phyloP scores from a whole-genome alignment of 305 asterid genomes.

The Fraxinus paxiana region DNA sequence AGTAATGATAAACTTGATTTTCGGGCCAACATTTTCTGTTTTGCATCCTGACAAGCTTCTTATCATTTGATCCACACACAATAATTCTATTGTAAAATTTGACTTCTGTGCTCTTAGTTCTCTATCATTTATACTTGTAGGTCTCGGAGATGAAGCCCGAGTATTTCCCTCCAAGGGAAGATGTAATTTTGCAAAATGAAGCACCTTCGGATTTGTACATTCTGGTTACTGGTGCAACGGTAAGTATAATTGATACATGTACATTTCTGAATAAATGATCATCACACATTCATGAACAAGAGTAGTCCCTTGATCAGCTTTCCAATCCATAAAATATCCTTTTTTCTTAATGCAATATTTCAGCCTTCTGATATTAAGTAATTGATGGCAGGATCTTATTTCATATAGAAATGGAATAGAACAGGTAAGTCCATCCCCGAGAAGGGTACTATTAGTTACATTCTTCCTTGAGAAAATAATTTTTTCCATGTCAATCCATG shows the following conservation, averaged over 20 bases:
- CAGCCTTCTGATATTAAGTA: conserved; percentile 20
- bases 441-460: background rate
- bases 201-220: conserved; percentile 80
- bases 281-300: background rate
- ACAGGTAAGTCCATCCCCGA: conserved; percentile 30
- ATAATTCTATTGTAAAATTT: background rate
- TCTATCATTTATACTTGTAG: conserved; percentile 22
- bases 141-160: conserved; percentile 85
- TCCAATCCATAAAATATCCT: background rate
- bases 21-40: background rate
- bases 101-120: background rate
- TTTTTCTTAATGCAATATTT: background rate
- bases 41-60: background rate
- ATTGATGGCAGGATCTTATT: conserved; percentile 51
- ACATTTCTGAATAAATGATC: too few relatives aligned
- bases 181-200: conserved; percentile 75
- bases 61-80: background rate
- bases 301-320: conserved; percentile 1
- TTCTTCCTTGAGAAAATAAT: too few relatives aligned
- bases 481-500: too few relatives aligned
- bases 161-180: conserved; percentile 78
- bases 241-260: too few relatives aligned
- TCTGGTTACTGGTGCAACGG: conserved; percentile 51
- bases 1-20: background rate
- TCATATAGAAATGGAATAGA: conserved; percentile 32